Base-by-base conservation (phyloP, 2,329 filamentous ascomycete species). In the Monosporascus ibericus region DNA sequence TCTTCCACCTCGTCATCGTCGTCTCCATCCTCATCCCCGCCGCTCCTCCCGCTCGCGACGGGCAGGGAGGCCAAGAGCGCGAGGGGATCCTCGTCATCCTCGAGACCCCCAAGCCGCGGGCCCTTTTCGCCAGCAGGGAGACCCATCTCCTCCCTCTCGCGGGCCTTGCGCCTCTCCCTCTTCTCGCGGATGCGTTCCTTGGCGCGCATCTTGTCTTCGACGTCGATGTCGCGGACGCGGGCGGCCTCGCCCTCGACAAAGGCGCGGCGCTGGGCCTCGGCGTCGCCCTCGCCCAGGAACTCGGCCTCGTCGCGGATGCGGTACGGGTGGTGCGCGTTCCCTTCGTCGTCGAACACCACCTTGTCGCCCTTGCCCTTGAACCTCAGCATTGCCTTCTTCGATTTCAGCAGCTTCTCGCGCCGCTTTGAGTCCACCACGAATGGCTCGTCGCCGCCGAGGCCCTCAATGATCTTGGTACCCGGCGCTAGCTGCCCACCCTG, bases 361-460 rank as follows among this genome's bases (percentile, higher is more conserved):
- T 94, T 95, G 40, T 82, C 86, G 14, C 90, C 88, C 66, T 87
- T 88, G 65, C 90, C 89, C 76, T 91, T 95, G 76, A 90, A 88
- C 68, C 95, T 94, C 65, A 90, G 80, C 59, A 96, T 81, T 71
- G 95, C 88, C 79, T 96, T 96, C 78, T 96, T 97, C 20, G 89
- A 95, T 65, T 87, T 87, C 59, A 97, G 81, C n/a, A 96, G 81
- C 74, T 96, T 97, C 72, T 96, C 92, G 60, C 91, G 86, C 24
- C 94, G 90, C 70, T 97, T 95, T 14, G 91, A 96, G 74, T 99
- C 94, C 56, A 99, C 84, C 20, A 96, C 75, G 44, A 96, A 78
- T 2, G 89, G 82, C 27, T 88, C 82, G 48, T 87, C 83, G 56
- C 80, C 83, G 50, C 86, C 85, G 14, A 87, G 77, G 1, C 86